These are phyloP conservation scores for Smithsoniella earleae DNA, from an alignment of 163 green algal genomes.

Conservation along the genomic window DNA sequence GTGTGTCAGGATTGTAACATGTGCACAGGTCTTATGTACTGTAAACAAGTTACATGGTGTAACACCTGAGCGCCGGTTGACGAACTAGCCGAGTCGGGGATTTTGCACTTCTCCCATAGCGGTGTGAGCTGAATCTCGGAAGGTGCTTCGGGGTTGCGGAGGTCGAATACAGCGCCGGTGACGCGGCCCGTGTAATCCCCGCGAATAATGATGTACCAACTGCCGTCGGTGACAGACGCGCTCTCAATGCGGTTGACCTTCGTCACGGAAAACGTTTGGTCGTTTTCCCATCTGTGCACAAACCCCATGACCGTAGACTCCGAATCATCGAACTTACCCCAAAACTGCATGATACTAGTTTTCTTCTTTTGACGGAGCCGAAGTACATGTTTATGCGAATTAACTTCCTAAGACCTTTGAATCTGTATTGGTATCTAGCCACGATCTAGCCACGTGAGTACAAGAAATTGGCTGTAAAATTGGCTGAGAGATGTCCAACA, in stretches of 20 bases:
- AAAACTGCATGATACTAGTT: too few species aligned
- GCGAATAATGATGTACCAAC: slow-evolving; percentile 56
- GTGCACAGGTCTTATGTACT: too few species aligned
- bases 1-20: too few species aligned
- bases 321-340: too few species aligned
- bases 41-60: too few species aligned
- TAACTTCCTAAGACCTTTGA: not conserved
- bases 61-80: not conserved
- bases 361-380: too few species aligned
- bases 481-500: too few species aligned
- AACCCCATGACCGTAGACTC: too few species aligned
- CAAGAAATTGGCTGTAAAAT: too few species aligned
- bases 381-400: too few species aligned
- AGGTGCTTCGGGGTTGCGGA: slow-evolving; percentile 36
- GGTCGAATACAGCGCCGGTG: slow-evolving; percentile 49
- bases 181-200: slow-evolving; percentile 59
- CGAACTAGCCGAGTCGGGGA: not conserved
- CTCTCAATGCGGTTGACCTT: slow-evolving; percentile 50
- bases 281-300: slow-evolving; percentile 43
- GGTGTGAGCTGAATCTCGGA: slow-evolving; percentile 8
- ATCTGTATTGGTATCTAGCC: not conserved
- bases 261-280: slow-evolving; percentile 47
- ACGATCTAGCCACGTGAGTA: not conserved
- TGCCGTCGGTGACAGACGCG: slow-evolving; percentile 43
- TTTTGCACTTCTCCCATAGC: slow-evolving; percentile 14